Evolutionary conservation across 208 protist species (phyloP).

Genomic region (Phytomonas francai): DNA sequence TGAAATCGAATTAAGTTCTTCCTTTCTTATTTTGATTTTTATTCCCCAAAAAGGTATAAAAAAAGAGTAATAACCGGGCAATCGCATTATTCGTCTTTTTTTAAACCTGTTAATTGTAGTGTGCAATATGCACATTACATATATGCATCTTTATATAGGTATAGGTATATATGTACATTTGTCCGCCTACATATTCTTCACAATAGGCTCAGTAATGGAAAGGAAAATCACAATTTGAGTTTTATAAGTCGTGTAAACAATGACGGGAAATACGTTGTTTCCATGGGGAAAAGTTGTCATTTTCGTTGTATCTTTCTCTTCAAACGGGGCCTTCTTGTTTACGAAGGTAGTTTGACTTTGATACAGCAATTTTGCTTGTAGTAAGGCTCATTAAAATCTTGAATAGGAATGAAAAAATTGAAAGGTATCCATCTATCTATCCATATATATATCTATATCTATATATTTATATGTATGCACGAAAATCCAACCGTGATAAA

Average conservation of each 20-base stretch:
- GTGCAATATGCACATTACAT: background rate
- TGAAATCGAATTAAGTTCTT: constrained; percentile 1
- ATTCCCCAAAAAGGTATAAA: background rate
- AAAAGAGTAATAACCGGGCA: background rate
- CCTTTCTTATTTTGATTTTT: constrained; percentile 4
- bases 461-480: too few species aligned
- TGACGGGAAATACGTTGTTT: background rate
- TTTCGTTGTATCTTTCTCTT: background rate
- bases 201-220: background rate
- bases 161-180: constrained; percentile 1
- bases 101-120: background rate
- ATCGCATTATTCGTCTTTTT: background rate
- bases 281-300: background rate
- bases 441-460: too few species aligned
- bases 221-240: background rate
- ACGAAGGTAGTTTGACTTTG: background rate
- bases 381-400: background rate
- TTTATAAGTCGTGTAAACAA: background rate
- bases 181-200: background rate
- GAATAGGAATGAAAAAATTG: background rate
- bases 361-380: background rate
- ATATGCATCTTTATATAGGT: background rate
- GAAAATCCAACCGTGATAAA: too few species aligned
- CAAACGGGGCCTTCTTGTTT: background rate
- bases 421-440: background rate